Evolutionary conservation across 2,329 filamentous ascomycete species (phyloP).

Genomic region (Coniochaeta hoffmannii): DNA sequence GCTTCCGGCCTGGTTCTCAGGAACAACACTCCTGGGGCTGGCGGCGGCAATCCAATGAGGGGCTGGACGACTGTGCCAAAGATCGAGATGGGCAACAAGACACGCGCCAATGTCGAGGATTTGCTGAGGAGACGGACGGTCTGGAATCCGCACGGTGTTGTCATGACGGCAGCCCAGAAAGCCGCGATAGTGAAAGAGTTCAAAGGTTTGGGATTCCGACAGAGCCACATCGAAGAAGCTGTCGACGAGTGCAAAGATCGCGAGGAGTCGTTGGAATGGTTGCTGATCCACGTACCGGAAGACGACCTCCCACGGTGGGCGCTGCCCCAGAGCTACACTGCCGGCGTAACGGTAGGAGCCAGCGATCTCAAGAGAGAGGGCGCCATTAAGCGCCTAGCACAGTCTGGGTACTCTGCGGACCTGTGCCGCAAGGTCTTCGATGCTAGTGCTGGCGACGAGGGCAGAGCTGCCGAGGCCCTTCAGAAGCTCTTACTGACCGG

Average conservation of each 20-base stretch:
- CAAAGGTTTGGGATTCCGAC: conserved; percentile 73
- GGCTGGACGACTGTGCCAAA: conserved; percentile 82
- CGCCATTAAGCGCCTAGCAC: conserved; percentile 71
- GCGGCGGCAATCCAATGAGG: conserved; percentile 45
- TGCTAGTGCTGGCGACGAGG: conserved; percentile 63
- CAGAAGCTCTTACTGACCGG: conserved; percentile 58
- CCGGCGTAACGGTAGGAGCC: conserved; percentile 79
- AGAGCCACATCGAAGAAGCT: conserved; percentile 83
- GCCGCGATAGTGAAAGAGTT: conserved; percentile 64
- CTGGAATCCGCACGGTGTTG: conserved; percentile 78
- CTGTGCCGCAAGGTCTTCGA: conserved; percentile 75
- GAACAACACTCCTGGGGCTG: conserved; percentile 30
- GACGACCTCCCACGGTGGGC: conserved; percentile 93
- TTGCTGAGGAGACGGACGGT: conserved; percentile 69
- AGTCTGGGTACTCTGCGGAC: conserved; percentile 79
- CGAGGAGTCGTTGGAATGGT: conserved; percentile 91
- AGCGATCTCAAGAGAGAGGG: conserved; percentile 75
- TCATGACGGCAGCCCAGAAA: conserved; percentile 52
- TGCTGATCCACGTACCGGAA: conserved; percentile 93
- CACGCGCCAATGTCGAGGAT: conserved; percentile 70
- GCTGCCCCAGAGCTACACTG: conserved; percentile 83
- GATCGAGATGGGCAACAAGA: conserved; percentile 84
- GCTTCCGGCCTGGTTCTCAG: conserved; percentile 49
- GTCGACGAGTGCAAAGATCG: conserved; percentile 80
- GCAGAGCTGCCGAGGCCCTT: conserved; percentile 67